Evolutionary conservation across 1,284 basidiomycete genomes (phyloP).

Genomic region (Apiotrichum gamsii): DNA sequence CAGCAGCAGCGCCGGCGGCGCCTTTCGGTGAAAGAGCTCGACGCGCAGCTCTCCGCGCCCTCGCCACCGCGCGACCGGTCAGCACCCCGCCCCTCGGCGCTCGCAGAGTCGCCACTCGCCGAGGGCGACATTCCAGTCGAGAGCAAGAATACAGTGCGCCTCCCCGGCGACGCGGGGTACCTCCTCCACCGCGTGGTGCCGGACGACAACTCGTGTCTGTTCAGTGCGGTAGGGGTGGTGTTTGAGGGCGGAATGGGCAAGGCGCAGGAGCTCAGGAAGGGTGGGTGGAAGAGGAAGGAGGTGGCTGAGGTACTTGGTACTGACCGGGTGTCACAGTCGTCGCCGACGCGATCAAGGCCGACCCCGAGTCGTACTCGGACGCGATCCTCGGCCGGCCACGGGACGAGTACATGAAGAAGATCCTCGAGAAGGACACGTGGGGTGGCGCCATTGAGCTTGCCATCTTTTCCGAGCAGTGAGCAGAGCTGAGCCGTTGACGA

Average conservation of each 20-base stretch:
- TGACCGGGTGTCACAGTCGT: slow-evolving; percentile 55
- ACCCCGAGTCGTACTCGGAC: slow-evolving; percentile 68
- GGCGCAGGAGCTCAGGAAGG: slow-evolving; percentile 34
- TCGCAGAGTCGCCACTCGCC: slow-evolving; percentile 11
- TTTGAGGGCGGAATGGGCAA: slow-evolving; percentile 72
- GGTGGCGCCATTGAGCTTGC: slow-evolving; percentile 87
- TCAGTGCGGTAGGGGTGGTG: slow-evolving; percentile 73
- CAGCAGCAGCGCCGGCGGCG: slow-evolving; percentile 20
- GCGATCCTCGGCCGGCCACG: slow-evolving; percentile 71
- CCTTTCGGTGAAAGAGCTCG: slow-evolving; percentile 33
- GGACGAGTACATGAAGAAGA: slow-evolving; percentile 70
- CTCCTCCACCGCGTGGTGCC: slow-evolving; percentile 63
- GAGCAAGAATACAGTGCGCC: slow-evolving; percentile 22
- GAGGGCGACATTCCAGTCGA: slow-evolving; percentile 20
- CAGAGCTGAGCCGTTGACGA: background rate
- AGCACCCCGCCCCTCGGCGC: slow-evolving; percentile 12
- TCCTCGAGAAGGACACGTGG: slow-evolving; percentile 73
- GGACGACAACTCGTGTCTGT: slow-evolving; percentile 89
- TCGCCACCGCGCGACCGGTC: slow-evolving; percentile 17
- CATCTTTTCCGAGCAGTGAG: slow-evolving; percentile 64
- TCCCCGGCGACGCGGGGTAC: slow-evolving; percentile 48
- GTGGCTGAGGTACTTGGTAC: background rate
- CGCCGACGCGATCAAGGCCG: slow-evolving; percentile 65
- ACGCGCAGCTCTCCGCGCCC: slow-evolving; percentile 31
- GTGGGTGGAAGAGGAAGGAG: slow-evolving; percentile 15